Percentiles rank a stretch among this genome's conserved stretches.
These are phyloP conservation scores for Dillenia suffruticosa DNA, from an alignment of 164 flowering plant genomes.

Conservation along the genomic window DNA sequence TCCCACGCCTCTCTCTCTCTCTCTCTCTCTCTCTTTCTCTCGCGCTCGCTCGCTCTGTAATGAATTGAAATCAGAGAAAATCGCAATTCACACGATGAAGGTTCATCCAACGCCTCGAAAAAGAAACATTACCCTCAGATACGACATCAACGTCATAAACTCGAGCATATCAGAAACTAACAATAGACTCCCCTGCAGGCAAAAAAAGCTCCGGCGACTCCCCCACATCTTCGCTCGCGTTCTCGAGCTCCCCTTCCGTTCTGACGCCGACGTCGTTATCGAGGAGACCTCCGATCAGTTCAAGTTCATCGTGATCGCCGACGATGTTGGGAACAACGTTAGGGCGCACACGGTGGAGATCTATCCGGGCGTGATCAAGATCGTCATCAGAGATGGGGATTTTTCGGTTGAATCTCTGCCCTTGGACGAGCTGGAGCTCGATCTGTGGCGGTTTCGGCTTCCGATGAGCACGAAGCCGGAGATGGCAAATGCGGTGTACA, in stretches of 20 bases:
- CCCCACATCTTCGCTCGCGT: constrained; percentile 56
- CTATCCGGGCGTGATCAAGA: constrained; percentile 40
- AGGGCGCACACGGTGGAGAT: constrained; percentile 33
- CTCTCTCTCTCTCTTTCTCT: too few species aligned
- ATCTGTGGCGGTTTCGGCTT: constrained; percentile 35
- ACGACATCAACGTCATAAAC: constrained; percentile 30
- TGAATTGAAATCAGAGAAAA: too few species aligned
- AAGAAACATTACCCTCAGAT: constrained; percentile 34
- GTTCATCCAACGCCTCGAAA: constrained; percentile 33
- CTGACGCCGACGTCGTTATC: constrained; percentile 44
- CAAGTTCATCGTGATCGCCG: constrained; percentile 27
- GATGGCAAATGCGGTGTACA: constrained; percentile 23
- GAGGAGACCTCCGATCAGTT: constrained; percentile 32
- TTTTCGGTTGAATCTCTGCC: neutral
- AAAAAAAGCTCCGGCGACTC: constrained; percentile 51
- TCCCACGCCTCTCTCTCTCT: too few species aligned
- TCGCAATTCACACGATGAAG: constrained; percentile 18
- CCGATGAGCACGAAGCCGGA: constrained; percentile 31
- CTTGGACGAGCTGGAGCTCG: constrained; percentile 22
- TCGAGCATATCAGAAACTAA: constrained; percentile 16
- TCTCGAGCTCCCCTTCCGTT: constrained; percentile 46
- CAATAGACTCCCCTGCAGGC: constrained; percentile 8
- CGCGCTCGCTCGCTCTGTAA: too few species aligned
- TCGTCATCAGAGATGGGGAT: constrained; percentile 19
- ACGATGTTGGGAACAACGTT: constrained; percentile 15